phyloP scores from a whole-genome alignment of 305 asterid genomes.

The Solanum aculeatissimum region DNA sequence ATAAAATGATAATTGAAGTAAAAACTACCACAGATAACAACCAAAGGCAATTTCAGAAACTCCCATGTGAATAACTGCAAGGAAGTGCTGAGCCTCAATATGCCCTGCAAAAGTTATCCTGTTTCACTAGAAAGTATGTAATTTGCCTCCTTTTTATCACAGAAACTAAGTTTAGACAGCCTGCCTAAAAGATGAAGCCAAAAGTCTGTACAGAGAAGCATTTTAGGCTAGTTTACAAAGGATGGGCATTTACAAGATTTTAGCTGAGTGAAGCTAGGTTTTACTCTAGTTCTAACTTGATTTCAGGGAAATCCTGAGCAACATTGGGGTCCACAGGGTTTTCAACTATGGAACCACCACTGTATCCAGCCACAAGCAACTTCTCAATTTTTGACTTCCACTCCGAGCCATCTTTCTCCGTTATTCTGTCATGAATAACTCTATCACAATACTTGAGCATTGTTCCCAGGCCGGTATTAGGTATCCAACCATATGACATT shows the following conservation, averaged over 20 bases:
- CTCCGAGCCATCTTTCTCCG: constrained; percentile 54
- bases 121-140: not conserved
- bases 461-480: constrained; percentile 74
- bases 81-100: not conserved
- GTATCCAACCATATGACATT: constrained; percentile 73
- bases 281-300: constrained; percentile 2
- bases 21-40: not conserved
- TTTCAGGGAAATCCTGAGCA: constrained; percentile 30
- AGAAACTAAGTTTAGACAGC: not conserved
- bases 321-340: constrained; percentile 23
- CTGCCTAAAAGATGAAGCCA: not conserved
- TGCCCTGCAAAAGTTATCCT: not conserved
- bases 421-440: constrained; percentile 66
- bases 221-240: not conserved
- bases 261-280: not conserved
- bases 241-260: not conserved
- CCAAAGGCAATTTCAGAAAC: not conserved
- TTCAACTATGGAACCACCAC: constrained; percentile 42
- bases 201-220: not conserved
- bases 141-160: not conserved
- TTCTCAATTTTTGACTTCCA: constrained; percentile 86
- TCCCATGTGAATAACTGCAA: not conserved
- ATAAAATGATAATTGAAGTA: not conserved
- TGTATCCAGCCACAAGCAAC: constrained; percentile 70
- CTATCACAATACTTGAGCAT: constrained; percentile 87